A percentile compares a stretch with the other conserved stretches of the same genome.
Conservation (phyloP, 2,329 filamentous ascomycete species). For the Stemphylium vesicarium region DNA sequence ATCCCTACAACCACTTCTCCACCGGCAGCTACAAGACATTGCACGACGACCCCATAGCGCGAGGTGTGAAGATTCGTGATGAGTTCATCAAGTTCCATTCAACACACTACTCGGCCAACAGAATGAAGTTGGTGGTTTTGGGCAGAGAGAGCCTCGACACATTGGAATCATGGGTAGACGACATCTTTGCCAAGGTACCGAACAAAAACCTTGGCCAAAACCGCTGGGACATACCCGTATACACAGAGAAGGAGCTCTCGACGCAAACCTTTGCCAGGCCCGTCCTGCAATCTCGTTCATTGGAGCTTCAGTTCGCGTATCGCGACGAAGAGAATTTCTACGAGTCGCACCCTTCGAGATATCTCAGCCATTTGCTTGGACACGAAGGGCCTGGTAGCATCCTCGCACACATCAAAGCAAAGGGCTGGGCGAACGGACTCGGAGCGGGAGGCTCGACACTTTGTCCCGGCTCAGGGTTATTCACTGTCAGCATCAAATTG, state of each 20-base stretch:
- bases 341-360: slow-evolving; percentile 81
- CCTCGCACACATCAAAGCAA: slow-evolving; percentile 85
- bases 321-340: slow-evolving; percentile 81
- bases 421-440: slow-evolving; percentile 86
- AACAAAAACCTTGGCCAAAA: slow-evolving; percentile 79
- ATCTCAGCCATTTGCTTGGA: slow-evolving; percentile 86
- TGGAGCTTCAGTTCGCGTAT: slow-evolving; percentile 84
- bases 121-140: slow-evolving; percentile 89
- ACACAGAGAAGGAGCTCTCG: slow-evolving; percentile 64
- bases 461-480: slow-evolving; percentile 81
- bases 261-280: slow-evolving; percentile 87
- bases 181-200: slow-evolving; percentile 79
- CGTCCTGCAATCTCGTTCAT: slow-evolving; percentile 82
- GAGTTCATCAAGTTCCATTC: slow-evolving; percentile 93
- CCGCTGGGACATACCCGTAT: slow-evolving; percentile 70
- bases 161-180: slow-evolving; percentile 80
- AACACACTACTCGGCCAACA: slow-evolving; percentile 89
- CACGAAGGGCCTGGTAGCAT: slow-evolving; percentile 94
- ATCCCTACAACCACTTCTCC: slow-evolving; percentile 90
- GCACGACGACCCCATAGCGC: slow-evolving; percentile 78
- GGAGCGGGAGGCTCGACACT: slow-evolving; percentile 77
- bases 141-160: slow-evolving; percentile 83
- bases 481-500: slow-evolving; percentile 78
- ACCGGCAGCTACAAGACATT: slow-evolving; percentile 88
- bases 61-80: slow-evolving; percentile 82